Conservation (phyloP, 164 flowering plant genomes). For the Stephania cephalantha region DNA sequence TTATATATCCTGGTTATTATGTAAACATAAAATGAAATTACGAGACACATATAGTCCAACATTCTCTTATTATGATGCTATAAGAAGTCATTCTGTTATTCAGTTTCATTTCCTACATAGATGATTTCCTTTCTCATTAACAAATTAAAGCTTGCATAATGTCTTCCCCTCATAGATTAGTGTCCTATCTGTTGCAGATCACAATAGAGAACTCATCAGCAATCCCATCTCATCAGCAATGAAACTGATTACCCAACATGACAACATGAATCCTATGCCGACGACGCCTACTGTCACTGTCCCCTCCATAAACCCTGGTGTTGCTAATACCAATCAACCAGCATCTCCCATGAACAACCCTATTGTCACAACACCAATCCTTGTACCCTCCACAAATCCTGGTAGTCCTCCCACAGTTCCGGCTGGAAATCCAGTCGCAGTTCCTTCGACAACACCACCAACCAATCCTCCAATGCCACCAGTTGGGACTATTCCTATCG, state of each 20-base stretch:
- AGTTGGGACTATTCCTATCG: constrained; percentile 25
- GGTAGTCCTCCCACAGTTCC: constrained; percentile 21
- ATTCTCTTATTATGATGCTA: constrained; percentile 26
- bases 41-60: too few relatives aligned
- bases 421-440: constrained; percentile 24
- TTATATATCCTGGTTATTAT: too few relatives aligned
- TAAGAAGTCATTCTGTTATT: constrained; percentile 20
- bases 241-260: constrained; percentile 9
- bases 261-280: constrained; percentile 15
- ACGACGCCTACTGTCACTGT: constrained; percentile 37
- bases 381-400: constrained; percentile 28
- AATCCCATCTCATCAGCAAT: neutral
- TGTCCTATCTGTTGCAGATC: constrained; percentile 24
- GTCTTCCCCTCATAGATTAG: constrained; percentile 28
- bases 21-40: too few relatives aligned
- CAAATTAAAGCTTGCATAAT: constrained; percentile 6
- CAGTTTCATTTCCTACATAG: constrained; percentile 19
- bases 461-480: constrained; percentile 47
- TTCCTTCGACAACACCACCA: constrained; percentile 12
- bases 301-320: constrained; percentile 37
- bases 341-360: constrained; percentile 14
- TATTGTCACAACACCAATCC: constrained; percentile 10
- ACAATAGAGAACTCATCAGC: constrained; percentile 31
- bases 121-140: constrained; percentile 26
- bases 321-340: constrained; percentile 13